A percentile compares a stretch with the other conserved stretches of the same genome.
These are phyloP conservation scores for Kwoniella pini DNA, from an alignment of 768 basidiomycete species.

Conservation along the genomic window DNA sequence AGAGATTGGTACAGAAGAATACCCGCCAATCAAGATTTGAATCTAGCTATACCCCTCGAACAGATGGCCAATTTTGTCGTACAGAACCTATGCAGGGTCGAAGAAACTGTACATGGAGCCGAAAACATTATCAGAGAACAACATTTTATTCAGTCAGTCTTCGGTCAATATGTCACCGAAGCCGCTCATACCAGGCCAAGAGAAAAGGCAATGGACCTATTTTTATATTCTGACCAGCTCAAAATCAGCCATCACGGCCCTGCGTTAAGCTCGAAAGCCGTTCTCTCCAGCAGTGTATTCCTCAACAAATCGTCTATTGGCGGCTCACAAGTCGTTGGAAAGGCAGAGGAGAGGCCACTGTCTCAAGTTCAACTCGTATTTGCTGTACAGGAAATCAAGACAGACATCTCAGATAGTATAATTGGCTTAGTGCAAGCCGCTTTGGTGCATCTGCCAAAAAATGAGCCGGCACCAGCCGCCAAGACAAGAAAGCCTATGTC, in stretches of 20 bases:
- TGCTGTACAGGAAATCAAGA: constrained; percentile 18
- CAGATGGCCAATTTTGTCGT: constrained; percentile 10
- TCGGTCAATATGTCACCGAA: constrained; percentile 7
- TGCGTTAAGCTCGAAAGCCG: constrained; percentile 2
- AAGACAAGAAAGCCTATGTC: background rate
- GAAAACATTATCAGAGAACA: constrained; percentile 30
- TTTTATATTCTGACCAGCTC: constrained; percentile 13
- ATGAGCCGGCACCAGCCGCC: background rate
- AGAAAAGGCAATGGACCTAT: constrained; percentile 9
- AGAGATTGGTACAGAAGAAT: constrained; percentile 65
- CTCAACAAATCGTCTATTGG: constrained; percentile 21
- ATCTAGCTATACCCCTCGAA: background rate
- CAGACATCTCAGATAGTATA: constrained; percentile 13
- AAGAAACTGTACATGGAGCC: constrained; percentile 25
- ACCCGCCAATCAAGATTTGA: constrained; percentile 22
- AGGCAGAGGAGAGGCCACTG: constrained; percentile 2
- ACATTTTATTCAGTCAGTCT: constrained; percentile 32
- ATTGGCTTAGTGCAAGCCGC: background rate
- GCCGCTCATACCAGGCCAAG: background rate
- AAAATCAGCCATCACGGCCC: constrained; percentile 22
- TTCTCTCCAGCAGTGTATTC: constrained; percentile 17
- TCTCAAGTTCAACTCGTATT: constrained; percentile 4
- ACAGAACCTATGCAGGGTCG: constrained; percentile 11
- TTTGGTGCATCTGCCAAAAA: background rate
- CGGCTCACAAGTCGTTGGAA: constrained; percentile 5